Evolutionary conservation across 352 stramenopile genomes (phyloP), one percentile per base, ranked within the genome.

Genomic region (Phytophthora syringae): DNA sequence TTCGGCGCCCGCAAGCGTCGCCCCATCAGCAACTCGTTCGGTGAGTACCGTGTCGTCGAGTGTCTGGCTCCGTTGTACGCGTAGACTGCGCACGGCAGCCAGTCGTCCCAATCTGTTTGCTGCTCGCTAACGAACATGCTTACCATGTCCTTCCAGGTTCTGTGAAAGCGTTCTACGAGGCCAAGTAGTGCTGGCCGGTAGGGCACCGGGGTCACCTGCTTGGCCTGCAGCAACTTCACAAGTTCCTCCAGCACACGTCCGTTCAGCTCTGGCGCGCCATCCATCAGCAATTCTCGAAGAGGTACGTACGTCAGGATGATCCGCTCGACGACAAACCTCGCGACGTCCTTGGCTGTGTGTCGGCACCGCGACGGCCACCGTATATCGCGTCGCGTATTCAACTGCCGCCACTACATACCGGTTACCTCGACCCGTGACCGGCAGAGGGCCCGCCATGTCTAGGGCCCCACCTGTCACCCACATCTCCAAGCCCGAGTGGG

Each of bases 21-120:
- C 3, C 45, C 56, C 45, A 64, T 51, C 34, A 64, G 40, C 18
- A 56, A 12, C 45, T 64, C 30, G 34, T 64, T 64, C n/a, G 56
- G 56, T 7, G 20, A 50, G 36, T 25, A 51, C 9, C 25, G n/a
- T 25, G 56, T 64, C 1, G 22, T 30, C 16, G n/a, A 32, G 30
- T 63, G 30, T 15, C 18, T 18, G 4, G 30, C 44, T 1, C 54
- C 44, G 21, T 62, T 62, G 11, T 62, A 62, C 13, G 44, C 55
- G 30, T 63, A 56, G 12, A 30, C 42, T 7, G 43, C 43, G 15
- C 32, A 63, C 10, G 28, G 55, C 21, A 63, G n/a, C 2, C 55
- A 55, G 4, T 22, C 18, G 13, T 63, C 44, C 55, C 44, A 63
- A 11, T 50, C 55, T 2, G 54, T 55, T 34, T 63, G 44, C 0